phyloP scores from a whole-genome alignment of 139 green algal species.

The Monoraphidium neglectum region DNA sequence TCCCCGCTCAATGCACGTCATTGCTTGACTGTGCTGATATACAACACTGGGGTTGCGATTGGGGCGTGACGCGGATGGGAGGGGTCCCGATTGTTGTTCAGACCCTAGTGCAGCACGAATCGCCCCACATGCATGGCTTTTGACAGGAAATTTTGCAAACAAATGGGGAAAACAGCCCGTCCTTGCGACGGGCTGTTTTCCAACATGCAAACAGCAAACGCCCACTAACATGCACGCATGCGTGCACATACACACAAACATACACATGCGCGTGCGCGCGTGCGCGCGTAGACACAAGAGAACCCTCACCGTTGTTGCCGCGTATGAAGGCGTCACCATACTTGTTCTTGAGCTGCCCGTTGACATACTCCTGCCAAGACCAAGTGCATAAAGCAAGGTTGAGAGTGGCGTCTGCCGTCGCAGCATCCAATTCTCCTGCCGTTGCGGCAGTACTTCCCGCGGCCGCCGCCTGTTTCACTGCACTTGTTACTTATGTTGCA shows the following conservation, averaged over 20 bases:
- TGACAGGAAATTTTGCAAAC: neutral
- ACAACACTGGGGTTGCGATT: slow-evolving; percentile 53
- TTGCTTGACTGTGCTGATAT: slow-evolving; percentile 67
- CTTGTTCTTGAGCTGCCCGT: slow-evolving; percentile 99
- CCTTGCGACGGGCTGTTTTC: neutral
- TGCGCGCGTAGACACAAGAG: neutral
- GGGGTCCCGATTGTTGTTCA: neutral
- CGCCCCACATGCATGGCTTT: neutral
- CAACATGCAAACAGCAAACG: neutral
- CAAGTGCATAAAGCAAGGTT: neutral
- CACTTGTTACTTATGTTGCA: neutral
- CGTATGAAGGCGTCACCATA: slow-evolving; percentile 99
- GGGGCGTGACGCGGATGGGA: neutral
- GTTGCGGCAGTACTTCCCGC: neutral
- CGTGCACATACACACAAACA: neutral
- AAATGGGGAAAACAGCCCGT: neutral
- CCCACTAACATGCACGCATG: neutral
- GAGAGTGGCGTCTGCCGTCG: neutral
- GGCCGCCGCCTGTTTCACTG: neutral
- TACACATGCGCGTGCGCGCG: neutral
- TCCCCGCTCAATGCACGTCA: too few relatives aligned
- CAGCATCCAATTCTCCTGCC: neutral
- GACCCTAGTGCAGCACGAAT: neutral
- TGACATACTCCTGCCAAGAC: slow-evolving; percentile 95
- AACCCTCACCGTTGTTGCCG: slow-evolving; percentile 90